Percentiles rank a stretch among this genome's conserved stretches.
phyloP scores from a whole-genome alignment of 1,284 basidiomycete species.

The Leccinum pachyderme region DNA sequence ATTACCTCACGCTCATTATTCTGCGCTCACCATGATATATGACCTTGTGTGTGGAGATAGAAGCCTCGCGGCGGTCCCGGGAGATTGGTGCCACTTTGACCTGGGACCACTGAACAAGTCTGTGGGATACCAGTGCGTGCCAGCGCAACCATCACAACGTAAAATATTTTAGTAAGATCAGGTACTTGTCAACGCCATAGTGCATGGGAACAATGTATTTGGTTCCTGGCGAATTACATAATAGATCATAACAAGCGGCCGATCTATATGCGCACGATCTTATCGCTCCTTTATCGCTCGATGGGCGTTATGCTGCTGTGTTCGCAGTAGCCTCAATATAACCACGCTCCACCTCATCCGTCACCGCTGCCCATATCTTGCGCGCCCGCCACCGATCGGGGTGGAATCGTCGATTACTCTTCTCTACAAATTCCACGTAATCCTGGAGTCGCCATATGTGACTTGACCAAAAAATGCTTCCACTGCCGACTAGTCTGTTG shows the following conservation, averaged over 20 bases:
- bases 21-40: background rate
- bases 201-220: no score
- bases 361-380: slow-evolving; percentile 31
- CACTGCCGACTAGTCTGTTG: slow-evolving; percentile 43
- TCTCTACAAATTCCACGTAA: slow-evolving; percentile 61
- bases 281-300: slow-evolving; percentile 21
- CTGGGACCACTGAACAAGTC: background rate
- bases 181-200: background rate
- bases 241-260: background rate
- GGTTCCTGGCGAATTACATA: background rate
- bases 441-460: slow-evolving; percentile 55
- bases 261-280: background rate
- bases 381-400: slow-evolving; percentile 36
- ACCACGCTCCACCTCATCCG: slow-evolving; percentile 32
- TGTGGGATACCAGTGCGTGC: background rate
- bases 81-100: background rate
- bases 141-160: background rate
- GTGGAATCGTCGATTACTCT: slow-evolving; percentile 56
- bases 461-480: slow-evolving; percentile 64
- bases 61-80: background rate
- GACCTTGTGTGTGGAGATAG: background rate
- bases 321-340: slow-evolving; percentile 34
- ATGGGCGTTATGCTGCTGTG: slow-evolving; percentile 35
- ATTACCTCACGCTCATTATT: background rate
- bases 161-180: background rate